Evolutionary conservation across 1,284 basidiomycete genomes (phyloP), one percentile per base, ranked within the genome.

Genomic region (Schizopora paradoxa): DNA sequence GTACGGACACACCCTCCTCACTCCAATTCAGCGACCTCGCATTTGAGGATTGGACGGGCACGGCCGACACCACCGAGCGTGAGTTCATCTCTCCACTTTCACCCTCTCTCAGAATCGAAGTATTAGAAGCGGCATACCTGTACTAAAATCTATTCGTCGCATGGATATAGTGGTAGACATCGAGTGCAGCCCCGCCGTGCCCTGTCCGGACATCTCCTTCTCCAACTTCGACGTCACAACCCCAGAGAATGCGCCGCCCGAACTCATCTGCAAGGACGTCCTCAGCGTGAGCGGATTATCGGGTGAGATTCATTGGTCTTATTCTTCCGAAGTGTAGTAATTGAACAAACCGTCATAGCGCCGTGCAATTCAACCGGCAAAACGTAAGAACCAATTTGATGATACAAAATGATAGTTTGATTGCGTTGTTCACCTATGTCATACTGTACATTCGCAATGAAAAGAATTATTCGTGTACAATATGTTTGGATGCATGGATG

Each of bases 151-250:
- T 29, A 14, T n/a, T n/a, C n/a, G n/a, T n/a, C n/a, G n/a, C n/a
- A n/a, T n/a, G n/a, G n/a, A n/a, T 41, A 28, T 51, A 78, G 77
- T 78, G 37, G 68, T 79, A 32, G 68, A 74, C 51, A 61, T 80
- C n/a, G 67, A 69, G 49, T 79, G 77, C 60, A 77, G 74, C 51
- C 52, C 70, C 3, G 72, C 70, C 5, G 74, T 64, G 26, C 71
- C 69, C 13, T 80, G 76, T 53, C 58, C 63, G 19, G 60, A 71
- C 48, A 65, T 79, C 26, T 51, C 56, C 0, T 79, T 79, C 56
- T 36, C 57, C 6, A 56, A 66, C 41, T 72, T 76, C 48, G 57
- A 68, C 40, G 65, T 78, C 21, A 48, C 57, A 11, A 58, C 64
- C 13, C 68, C 69, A 5, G 53, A 47, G 10, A 69, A 66, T 10